Evolutionary conservation across 768 basidiomycete genomes (phyloP), one percentile per base, ranked within the genome.

Genomic region (Suillus tomentosus): DNA sequence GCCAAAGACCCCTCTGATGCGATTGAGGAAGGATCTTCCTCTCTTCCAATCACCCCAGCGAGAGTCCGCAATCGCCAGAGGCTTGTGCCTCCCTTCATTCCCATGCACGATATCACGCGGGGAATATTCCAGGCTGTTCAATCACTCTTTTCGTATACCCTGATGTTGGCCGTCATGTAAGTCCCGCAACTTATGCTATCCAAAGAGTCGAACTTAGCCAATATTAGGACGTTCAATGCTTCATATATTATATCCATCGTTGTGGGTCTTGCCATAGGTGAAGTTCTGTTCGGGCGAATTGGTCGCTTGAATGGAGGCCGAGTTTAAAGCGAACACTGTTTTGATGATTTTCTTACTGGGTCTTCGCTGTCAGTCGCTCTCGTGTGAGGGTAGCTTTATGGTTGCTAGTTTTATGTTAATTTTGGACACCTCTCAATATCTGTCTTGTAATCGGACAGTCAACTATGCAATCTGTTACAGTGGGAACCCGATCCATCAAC

Each of bases 131-230:
- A 87, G 66, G 84, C 84, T 10, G 63, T 87, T 22, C 91, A 94
- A 64, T 80, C 86, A 48, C 74, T 86, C 24, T 69, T 95, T 24
- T 78, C 77, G 31, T 96, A 92, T 68, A 67, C 80, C 5, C 82
- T 96, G 63, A 96, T 96, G 94, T 74, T 94, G 72, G 86, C 84
- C 10, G 82, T 92, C 69, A 94, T 94, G 92, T 93, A 75, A 76
- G 88, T 51, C 55, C 40, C 11, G n/a, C 48, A 57, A 45, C n/a
- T 11, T 14, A 27, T 53, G 19, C 19, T 22, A 47, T 65, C 45
- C 59, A 14, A 54, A 31, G 5, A 34, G 62, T 3, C 70, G 39
- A 48, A 45, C 40, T 70, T 67, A 71, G 27, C 55, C 27, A 60
- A 45, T 43, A 11, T 71, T 6, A 96, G 94, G 95, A 91, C 91